Percentiles rank a stretch among this genome's conserved stretches.
Conservation (phyloP, 2,329 filamentous ascomycete genomes). For the Incumbomyces lentus region DNA sequence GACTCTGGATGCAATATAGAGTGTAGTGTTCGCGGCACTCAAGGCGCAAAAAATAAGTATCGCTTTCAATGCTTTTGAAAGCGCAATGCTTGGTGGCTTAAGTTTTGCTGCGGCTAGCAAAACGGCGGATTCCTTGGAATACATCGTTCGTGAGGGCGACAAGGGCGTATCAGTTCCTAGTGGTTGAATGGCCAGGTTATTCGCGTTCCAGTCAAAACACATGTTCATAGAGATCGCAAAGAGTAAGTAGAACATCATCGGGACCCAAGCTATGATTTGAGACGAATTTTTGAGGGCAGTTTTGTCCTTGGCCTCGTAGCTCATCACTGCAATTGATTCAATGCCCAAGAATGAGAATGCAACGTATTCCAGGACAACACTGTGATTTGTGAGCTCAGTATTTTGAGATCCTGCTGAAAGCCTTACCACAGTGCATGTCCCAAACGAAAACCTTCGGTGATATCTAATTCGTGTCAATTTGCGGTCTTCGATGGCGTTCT, state of each 20-base stretch:
- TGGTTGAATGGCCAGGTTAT: no score
- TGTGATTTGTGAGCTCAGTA: not conserved
- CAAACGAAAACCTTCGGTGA: no score
- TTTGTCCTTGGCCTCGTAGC: slow-evolving; percentile 25
- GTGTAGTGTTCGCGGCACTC: slow-evolving; percentile 25
- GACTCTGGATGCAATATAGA: slow-evolving; percentile 27
- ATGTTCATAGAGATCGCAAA: slow-evolving; percentile 21
- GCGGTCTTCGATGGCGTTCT: no score
- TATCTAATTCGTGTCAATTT: no score
- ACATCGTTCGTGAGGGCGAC: no score
- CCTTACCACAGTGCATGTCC: no score
- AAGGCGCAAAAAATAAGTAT: slow-evolving; percentile 24
- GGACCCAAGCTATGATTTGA: slow-evolving; percentile 23
- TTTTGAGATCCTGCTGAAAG: not conserved
- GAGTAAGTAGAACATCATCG: slow-evolving; percentile 22
- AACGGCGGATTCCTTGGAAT: no score
- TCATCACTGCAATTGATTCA: slow-evolving; percentile 26
- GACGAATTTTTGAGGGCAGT: slow-evolving; percentile 20
- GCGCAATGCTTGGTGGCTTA: no score
- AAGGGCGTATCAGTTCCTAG: no score
- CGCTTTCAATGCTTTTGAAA: slow-evolving; percentile 16
- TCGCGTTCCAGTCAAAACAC: slow-evolving; percentile 20
- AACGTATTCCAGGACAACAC: slow-evolving; percentile 7
- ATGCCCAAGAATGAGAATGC: slow-evolving; percentile 25
- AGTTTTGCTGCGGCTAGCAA: no score